phyloP scores from a whole-genome alignment of 257 asterid genomes.

The Schizonepeta tenuifolia region DNA sequence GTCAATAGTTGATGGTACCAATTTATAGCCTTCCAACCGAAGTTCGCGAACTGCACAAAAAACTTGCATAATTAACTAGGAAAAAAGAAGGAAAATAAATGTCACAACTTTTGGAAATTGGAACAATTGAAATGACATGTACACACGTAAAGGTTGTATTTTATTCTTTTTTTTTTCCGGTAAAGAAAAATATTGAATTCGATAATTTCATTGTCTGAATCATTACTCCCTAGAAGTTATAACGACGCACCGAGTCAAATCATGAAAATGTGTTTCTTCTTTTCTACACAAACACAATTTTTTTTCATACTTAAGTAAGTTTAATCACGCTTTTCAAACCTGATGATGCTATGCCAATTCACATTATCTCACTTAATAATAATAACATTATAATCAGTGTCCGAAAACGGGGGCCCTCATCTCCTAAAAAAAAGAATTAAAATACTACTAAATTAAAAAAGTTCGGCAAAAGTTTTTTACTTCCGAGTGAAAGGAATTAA shows the following conservation, averaged over 20 bases:
- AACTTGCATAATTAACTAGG: background rate
- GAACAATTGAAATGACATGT: background rate
- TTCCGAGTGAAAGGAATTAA: background rate
- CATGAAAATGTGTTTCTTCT: conserved; percentile 15
- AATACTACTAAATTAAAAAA: background rate
- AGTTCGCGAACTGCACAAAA: too few relatives aligned
- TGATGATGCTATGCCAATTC: conserved; percentile 24
- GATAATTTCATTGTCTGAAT: conserved; percentile 30
- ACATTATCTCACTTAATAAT: background rate
- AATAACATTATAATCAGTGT: conserved; percentile 1
- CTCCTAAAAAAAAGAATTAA: background rate
- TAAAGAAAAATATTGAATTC: background rate
- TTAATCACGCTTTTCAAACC: conserved; percentile 39
- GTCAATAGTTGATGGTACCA: too few relatives aligned
- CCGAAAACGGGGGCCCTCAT: background rate
- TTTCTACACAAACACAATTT: conserved; percentile 10
- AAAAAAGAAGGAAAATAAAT: background rate
- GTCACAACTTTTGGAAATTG: background rate
- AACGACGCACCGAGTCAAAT: conserved; percentile 35
- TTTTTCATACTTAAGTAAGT: conserved; percentile 26
- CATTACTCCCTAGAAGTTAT: conserved; percentile 40
- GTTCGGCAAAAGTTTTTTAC: background rate
- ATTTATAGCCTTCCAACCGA: too few relatives aligned
- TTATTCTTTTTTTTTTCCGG: background rate
- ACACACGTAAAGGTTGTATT: background rate